phyloP scores from a whole-genome alignment of 805 yeast species.

The Blastobotrys americana region DNA sequence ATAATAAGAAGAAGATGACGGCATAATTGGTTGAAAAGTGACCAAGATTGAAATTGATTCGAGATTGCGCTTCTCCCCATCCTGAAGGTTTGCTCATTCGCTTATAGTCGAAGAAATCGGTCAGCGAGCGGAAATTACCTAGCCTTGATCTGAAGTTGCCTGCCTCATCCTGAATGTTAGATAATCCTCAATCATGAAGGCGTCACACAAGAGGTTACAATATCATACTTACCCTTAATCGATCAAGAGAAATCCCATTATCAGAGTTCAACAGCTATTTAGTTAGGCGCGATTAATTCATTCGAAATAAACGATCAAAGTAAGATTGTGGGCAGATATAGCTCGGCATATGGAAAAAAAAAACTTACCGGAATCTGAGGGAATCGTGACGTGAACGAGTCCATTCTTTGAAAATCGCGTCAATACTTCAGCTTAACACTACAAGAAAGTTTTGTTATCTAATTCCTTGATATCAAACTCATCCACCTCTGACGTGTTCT shows the following conservation, averaged over 20 bases:
- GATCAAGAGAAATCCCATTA: constrained; percentile 45
- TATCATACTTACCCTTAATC: constrained; percentile 33
- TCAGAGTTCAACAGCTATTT: constrained; percentile 26
- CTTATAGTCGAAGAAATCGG: constrained; percentile 87
- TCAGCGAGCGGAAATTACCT: constrained; percentile 75
- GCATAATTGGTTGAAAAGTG: constrained; percentile 85
- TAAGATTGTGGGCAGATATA: too few relatives aligned
- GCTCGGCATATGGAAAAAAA: too few relatives aligned
- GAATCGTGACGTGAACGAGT: constrained; percentile 15
- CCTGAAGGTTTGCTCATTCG: constrained; percentile 86
- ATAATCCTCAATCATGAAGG: neutral
- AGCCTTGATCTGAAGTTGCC: constrained; percentile 49
- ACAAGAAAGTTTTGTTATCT: too few relatives aligned
- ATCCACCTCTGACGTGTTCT: neutral
- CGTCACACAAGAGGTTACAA: constrained; percentile 3
- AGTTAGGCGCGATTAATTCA: too few relatives aligned
- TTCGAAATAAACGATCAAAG: too few relatives aligned
- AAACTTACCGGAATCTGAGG: constrained; percentile 12
- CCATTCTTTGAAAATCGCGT: too few relatives aligned
- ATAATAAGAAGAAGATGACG: constrained; percentile 60
- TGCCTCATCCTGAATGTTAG: constrained; percentile 9
- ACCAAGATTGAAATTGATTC: constrained; percentile 79
- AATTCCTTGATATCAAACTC: neutral
- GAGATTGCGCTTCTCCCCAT: constrained; percentile 79
- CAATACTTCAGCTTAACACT: too few relatives aligned